Percentiles rank a stretch among this genome's conserved stretches.
Conservation (phyloP, 805 yeast genomes). For the Wickerhamiella lipophila region DNA sequence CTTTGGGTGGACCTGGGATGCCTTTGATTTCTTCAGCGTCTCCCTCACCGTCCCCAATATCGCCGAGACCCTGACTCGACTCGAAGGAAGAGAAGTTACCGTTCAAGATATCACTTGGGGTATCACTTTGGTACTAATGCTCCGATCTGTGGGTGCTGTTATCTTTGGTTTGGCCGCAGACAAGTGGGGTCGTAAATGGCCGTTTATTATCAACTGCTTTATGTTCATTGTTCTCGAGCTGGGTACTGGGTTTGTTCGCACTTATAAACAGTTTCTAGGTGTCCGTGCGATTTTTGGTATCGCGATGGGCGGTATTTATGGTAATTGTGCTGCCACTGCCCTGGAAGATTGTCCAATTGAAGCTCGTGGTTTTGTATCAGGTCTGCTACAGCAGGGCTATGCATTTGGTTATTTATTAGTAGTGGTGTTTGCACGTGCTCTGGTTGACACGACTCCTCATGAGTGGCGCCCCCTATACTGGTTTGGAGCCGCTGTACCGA, state of each 20-base stretch:
- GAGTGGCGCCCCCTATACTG: conserved; percentile 64
- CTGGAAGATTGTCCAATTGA: conserved; percentile 49
- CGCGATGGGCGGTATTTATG: conserved; percentile 62
- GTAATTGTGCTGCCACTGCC: conserved; percentile 53
- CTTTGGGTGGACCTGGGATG: conserved; percentile 59
- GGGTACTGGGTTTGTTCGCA: conserved; percentile 32
- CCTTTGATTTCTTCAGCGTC: conserved; percentile 57
- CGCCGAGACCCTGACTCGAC: conserved; percentile 36
- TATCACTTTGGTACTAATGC: conserved; percentile 56
- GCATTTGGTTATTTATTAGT: conserved; percentile 57
- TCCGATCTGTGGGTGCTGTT: conserved; percentile 59
- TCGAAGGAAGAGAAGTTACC: background rate
- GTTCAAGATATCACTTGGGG: conserved; percentile 56
- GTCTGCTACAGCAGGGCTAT: conserved; percentile 71
- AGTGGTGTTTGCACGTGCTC: conserved; percentile 52
- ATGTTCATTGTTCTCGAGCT: conserved; percentile 46
- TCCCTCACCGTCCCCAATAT: conserved; percentile 42
- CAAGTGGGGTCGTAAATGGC: conserved; percentile 54
- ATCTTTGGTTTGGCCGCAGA: conserved; percentile 53
- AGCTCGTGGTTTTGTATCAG: conserved; percentile 51
- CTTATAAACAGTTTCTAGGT: conserved; percentile 45
- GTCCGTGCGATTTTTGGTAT: conserved; percentile 53
- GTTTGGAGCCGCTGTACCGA: conserved; percentile 61
- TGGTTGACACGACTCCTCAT: conserved; percentile 36
- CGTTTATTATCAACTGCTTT: conserved; percentile 41